Base-by-base conservation (phyloP, 306 rosid species). In the Acmispon strigosus region DNA sequence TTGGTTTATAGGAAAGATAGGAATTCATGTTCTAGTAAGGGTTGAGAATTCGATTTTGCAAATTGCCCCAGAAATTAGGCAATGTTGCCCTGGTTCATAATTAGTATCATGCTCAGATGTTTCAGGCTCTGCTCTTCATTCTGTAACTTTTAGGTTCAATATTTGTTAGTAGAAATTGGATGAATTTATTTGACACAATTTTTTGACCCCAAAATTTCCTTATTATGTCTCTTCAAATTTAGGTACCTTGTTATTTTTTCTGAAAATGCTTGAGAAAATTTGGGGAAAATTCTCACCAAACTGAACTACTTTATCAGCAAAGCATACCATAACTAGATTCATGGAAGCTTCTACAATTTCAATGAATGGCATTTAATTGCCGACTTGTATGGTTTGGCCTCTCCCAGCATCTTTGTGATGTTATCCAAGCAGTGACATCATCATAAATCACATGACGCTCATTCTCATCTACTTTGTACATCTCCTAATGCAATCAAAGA, bases 321-420 rank as follows among this genome's bases (percentile, higher is more conserved):
- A 37, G 10, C 61, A 9, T 22, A 67, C 17, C 56, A 32, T n/a
- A 48, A 52, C 43, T 3, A 18, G 19, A 42, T 51, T 61, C 42
- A 66, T 53, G 62, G 48, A 54, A 63, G 57, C 72, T 34, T 52
- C 18, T 61, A 37, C 7, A 4, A 6, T 22, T 71, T 63, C 24
- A 70, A 27, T 62, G 52, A 61, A 50, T 59, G 55, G 53, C 57
- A 69, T n/a, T 43, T 69, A 19, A 22, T 61, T 69, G 76, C 48
- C 9, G 37, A 78, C 50, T 54, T 63, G 22, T 22, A 52, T 19
- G 50, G 4, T 54, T 55, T 39, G 47, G 11, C 53, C 65, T 47
- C 53, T 62, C 55, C 69, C 56, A 13, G 6, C 54, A 22, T 54
- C 22, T 16, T 6, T 42, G 13, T 20, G 32, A 65, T 22, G 41